phyloP scores from a whole-genome alignment of 176 grass and related monocot species.

The Avena atlantica region DNA sequence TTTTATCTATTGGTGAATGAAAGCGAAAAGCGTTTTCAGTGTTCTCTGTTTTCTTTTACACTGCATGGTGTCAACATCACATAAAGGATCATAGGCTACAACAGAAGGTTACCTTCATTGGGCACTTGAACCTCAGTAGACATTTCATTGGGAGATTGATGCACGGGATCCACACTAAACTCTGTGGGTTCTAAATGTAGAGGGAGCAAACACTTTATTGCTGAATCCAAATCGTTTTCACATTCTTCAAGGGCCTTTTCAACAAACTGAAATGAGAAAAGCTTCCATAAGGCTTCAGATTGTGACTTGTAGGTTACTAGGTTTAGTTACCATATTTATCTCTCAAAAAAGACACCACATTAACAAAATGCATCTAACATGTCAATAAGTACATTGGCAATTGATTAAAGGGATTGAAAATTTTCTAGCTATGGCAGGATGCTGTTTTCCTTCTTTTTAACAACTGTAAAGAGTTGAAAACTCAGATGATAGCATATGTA shows the following conservation, averaged over 20 bases:
- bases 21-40: not conserved
- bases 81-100: not conserved
- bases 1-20: not conserved
- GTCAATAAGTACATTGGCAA: not conserved
- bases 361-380: not conserved
- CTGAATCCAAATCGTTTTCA: constrained; percentile 64
- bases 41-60: not conserved
- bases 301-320: not conserved
- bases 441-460: constrained; percentile 7
- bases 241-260: constrained; percentile 55
- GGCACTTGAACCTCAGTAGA: constrained; percentile 39
- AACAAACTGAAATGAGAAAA: constrained; percentile 59
- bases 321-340: not conserved
- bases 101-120: constrained; percentile 30
- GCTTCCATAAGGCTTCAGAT: not conserved
- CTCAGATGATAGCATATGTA: not conserved
- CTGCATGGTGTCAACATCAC: not conserved
- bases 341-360: not conserved
- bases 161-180: constrained; percentile 22
- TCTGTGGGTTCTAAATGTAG: constrained; percentile 32
- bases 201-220: constrained; percentile 57
- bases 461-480: not conserved
- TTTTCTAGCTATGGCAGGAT: not conserved
- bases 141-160: constrained; percentile 41
- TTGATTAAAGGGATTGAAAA: not conserved